A percentile compares a stretch with the other conserved stretches of the same genome.
These are phyloP conservation scores for Leptographium radiaticola DNA, from an alignment of 2,329 filamentous ascomycete species.

Conservation along the genomic window DNA sequence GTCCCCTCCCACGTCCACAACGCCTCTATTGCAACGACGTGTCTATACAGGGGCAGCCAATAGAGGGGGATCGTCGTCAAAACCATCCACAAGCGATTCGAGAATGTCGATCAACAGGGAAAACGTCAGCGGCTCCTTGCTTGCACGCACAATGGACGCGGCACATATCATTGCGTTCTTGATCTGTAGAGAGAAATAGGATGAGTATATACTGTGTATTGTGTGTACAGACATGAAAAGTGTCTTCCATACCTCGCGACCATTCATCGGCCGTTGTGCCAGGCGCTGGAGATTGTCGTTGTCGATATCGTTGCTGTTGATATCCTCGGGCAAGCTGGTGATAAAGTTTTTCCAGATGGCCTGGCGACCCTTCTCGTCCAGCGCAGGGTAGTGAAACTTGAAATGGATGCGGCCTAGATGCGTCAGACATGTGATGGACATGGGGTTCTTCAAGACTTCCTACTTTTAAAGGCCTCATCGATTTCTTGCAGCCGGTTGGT, in stretches of 20 bases:
- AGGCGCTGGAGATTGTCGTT: neutral
- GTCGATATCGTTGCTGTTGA: neutral
- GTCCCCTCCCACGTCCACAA: too few relatives aligned
- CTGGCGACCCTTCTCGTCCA: neutral
- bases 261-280: neutral
- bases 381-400: slow-evolving; percentile 1
- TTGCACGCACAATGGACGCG: neutral
- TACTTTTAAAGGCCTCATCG: slow-evolving; percentile 2
- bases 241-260: neutral
- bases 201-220: neutral
- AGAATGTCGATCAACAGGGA: neutral
- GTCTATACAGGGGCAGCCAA: too few relatives aligned
- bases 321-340: slow-evolving; percentile 1
- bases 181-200: neutral
- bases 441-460: neutral
- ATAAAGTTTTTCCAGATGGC: slow-evolving; percentile 2
- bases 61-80: neutral
- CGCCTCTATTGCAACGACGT: too few relatives aligned
- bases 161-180: neutral
- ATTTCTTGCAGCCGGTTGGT: slow-evolving; percentile 3
- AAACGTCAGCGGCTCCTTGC: neutral
- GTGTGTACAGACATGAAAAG: too few relatives aligned
- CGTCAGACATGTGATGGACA: neutral
- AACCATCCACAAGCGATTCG: neutral
- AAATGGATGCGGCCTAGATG: neutral